These are phyloP conservation scores for Vigna reflexopilosa DNA, from an alignment of 306 rosid species.

Conservation along the genomic window DNA sequence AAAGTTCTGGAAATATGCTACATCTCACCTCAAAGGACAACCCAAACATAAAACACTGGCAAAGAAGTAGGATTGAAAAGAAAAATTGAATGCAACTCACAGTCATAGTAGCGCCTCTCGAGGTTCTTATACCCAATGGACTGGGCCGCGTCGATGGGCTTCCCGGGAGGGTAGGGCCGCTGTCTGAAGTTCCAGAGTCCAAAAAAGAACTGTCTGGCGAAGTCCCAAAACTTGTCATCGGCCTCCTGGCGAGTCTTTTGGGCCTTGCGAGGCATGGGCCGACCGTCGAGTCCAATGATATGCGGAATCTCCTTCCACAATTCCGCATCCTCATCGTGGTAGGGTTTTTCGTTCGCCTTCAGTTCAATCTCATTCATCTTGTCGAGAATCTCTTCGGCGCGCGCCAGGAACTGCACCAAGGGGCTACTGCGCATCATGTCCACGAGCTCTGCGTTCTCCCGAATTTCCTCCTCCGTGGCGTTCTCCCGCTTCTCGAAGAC, in stretches of 20 bases:
- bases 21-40: no score
- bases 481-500: conserved; percentile 55
- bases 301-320: conserved; percentile 73
- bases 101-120: conserved; percentile 84
- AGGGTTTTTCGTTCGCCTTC: conserved; percentile 68
- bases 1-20: no score
- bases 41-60: no score
- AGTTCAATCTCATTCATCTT: conserved; percentile 67
- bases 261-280: conserved; percentile 91
- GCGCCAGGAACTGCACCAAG: conserved; percentile 57
- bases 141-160: conserved; percentile 92
- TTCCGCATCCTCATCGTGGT: conserved; percentile 64
- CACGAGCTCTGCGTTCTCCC: conserved; percentile 58
- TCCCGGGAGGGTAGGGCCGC: conserved; percentile 81
- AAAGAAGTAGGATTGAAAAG: no score
- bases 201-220: conserved; percentile 75
- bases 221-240: conserved; percentile 87
- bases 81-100: conserved; percentile 54
- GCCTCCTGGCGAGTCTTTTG: conserved; percentile 52
- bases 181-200: conserved; percentile 91
- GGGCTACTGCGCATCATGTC: conserved; percentile 61
- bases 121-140: conserved; percentile 88
- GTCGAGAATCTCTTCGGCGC: conserved; percentile 69
- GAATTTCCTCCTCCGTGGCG: conserved; percentile 56
- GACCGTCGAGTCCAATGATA: conserved; percentile 78